phyloP scores from a whole-genome alignment of 306 rosid genomes.

The Lotus japonicus region DNA sequence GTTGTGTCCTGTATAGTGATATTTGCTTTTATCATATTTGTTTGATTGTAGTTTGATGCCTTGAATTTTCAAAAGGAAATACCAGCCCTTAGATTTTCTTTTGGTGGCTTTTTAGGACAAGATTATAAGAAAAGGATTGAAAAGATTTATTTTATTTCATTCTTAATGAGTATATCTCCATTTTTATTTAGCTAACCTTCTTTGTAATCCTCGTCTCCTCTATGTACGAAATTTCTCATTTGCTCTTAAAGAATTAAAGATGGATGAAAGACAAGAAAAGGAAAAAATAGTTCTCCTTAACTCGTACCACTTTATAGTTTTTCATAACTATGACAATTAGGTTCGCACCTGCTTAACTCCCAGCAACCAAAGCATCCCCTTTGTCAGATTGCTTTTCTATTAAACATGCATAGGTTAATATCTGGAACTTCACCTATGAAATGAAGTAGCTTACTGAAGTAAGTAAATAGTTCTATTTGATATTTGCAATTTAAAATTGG shows the following conservation, averaged over 20 bases:
- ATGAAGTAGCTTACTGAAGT: conserved; percentile 12
- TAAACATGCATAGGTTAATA: not conserved
- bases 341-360: conserved; percentile 3
- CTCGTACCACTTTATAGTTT: not conserved
- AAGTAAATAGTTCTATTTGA: not conserved
- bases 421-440: conserved; percentile 15
- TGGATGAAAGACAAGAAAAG: not conserved
- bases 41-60: not conserved
- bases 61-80: conserved; percentile 3
- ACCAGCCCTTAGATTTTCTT: not conserved
- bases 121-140: not conserved
- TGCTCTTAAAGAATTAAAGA: not conserved
- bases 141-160: conserved; percentile 2
- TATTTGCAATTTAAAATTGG: conserved; percentile 6
- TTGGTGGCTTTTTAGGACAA: not conserved
- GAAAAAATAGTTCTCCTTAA: not conserved
- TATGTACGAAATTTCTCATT: not conserved
- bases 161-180: conserved; percentile 1
- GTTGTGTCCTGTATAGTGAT: not conserved
- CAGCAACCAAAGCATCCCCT: not conserved
- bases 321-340: not conserved
- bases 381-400: conserved; percentile 19
- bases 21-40: conserved; percentile 8
- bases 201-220: not conserved
- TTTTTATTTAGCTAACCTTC: not conserved